Conservation (phyloP, 1,139 yeast species). For the Geotrichum bryndzae region DNA sequence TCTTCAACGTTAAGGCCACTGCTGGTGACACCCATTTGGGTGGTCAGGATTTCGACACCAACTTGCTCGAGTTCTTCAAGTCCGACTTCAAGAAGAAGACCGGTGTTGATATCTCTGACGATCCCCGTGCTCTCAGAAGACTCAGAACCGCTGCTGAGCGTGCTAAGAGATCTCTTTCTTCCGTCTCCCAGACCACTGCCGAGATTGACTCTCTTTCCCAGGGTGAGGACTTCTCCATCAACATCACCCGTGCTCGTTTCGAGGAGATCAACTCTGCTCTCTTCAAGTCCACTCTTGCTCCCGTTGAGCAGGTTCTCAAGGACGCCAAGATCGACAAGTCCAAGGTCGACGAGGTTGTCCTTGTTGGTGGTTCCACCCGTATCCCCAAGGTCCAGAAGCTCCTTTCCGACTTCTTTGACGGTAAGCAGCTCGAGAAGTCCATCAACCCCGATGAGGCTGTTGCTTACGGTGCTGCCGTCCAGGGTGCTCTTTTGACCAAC, state of each 20-base stretch:
- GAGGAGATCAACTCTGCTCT: constrained; percentile 80
- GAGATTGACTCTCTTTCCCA: constrained; percentile 78
- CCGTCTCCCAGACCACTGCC: constrained; percentile 79
- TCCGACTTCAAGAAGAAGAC: constrained; percentile 82
- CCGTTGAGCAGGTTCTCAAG: constrained; percentile 80
- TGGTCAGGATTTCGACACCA: constrained; percentile 67
- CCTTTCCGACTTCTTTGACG: constrained; percentile 81
- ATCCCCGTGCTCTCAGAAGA: constrained; percentile 82
- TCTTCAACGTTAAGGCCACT: constrained; percentile 93
- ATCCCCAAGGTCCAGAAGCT: constrained; percentile 88
- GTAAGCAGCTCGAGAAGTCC: constrained; percentile 84
- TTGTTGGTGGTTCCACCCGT: constrained; percentile 92
- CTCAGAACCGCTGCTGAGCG: constrained; percentile 89
- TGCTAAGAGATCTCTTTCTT: constrained; percentile 84
- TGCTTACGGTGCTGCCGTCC: constrained; percentile 98
- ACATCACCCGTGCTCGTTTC: constrained; percentile 86
- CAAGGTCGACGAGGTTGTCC: constrained; percentile 75
- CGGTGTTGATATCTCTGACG: constrained; percentile 65
- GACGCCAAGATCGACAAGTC: constrained; percentile 75
- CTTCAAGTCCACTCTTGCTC: constrained; percentile 80
- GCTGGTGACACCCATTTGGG: constrained; percentile 49
- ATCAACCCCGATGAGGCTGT: constrained; percentile 92
- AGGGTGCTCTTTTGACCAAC: constrained; percentile 98
- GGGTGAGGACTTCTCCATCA: constrained; percentile 77
- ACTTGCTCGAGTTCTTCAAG: constrained; percentile 71